Evolutionary conservation across 768 basidiomycete genomes (phyloP).

Genomic region (Mycena sanguinolenta): DNA sequence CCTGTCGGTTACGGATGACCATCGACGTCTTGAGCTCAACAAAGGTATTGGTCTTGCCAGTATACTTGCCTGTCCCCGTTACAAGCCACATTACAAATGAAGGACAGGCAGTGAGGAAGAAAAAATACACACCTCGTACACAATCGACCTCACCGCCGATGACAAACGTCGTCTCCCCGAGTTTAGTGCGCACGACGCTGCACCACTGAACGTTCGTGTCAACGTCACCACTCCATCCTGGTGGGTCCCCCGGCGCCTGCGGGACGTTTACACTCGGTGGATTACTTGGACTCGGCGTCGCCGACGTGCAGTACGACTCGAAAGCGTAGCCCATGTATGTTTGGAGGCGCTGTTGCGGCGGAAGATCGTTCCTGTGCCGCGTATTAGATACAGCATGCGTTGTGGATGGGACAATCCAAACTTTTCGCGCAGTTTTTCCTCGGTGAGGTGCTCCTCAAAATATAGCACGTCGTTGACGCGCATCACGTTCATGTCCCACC

Average conservation of each 20-base stretch:
- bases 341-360: slow-evolving; percentile 72
- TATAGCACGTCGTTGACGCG: slow-evolving; percentile 75
- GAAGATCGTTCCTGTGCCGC: slow-evolving; percentile 69
- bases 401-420: slow-evolving; percentile 47
- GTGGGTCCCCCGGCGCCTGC: slow-evolving; percentile 47
- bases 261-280: slow-evolving; percentile 38
- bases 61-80: slow-evolving; percentile 65
- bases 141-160: slow-evolving; percentile 96
- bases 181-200: slow-evolving; percentile 87
- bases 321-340: slow-evolving; percentile 92
- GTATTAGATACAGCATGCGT: slow-evolving; percentile 7
- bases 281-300: not conserved
- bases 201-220: slow-evolving; percentile 95
- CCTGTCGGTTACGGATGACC: slow-evolving; percentile 71
- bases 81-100: not conserved
- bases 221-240: slow-evolving; percentile 84
- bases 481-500: slow-evolving; percentile 91
- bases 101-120: not conserved
- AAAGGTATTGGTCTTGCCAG: slow-evolving; percentile 75
- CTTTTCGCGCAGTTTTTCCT: slow-evolving; percentile 75
- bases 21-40: slow-evolving; percentile 92
- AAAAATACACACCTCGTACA: slow-evolving; percentile 70
- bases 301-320: slow-evolving; percentile 86
- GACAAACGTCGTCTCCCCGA: slow-evolving; percentile 77
- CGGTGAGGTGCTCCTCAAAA: slow-evolving; percentile 78